phyloP scores from a whole-genome alignment of 2,329 filamentous ascomycete genomes.

The Penicillium sp. region DNA sequence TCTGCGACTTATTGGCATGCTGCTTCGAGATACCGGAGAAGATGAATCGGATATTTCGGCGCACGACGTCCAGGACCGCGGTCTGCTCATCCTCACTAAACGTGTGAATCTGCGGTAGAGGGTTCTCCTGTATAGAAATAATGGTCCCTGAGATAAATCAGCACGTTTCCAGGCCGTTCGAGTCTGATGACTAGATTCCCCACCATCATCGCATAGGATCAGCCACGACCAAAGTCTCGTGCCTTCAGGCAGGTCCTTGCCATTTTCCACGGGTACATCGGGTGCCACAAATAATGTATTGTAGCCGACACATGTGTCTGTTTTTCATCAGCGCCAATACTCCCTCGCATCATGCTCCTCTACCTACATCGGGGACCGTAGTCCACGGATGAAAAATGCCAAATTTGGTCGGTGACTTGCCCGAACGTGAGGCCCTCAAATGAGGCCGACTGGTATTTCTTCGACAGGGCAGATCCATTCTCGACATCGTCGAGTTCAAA shows the following conservation, averaged over 20 bases:
- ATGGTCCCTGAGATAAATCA: conserved; percentile 59
- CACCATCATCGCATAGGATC: conserved; percentile 67
- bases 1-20: conserved; percentile 51
- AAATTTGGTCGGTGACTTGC: conserved; percentile 69
- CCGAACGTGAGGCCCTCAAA: conserved; percentile 54
- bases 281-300: conserved; percentile 59
- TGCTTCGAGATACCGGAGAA: conserved; percentile 64
- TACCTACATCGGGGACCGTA: conserved; percentile 65
- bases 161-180: neutral
- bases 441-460: conserved; percentile 30
- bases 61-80: conserved; percentile 43
- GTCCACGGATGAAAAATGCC: conserved; percentile 75
- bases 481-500: conserved; percentile 37
- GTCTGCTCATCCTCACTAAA: conserved; percentile 32
- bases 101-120: conserved; percentile 52
- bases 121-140: conserved; percentile 69
- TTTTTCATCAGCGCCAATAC: conserved; percentile 20
- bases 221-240: conserved; percentile 72
- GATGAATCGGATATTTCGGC: conserved; percentile 63
- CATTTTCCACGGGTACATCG: conserved; percentile 48
- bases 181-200: neutral
- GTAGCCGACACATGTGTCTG: conserved; percentile 71
- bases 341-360: conserved; percentile 8
- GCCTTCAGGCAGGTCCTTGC: conserved; percentile 49
- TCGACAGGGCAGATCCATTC: conserved; percentile 33